These are phyloP conservation scores for Artemisia argyi DNA, from an alignment of 129 eudicot genomes.

Conservation along the genomic window DNA sequence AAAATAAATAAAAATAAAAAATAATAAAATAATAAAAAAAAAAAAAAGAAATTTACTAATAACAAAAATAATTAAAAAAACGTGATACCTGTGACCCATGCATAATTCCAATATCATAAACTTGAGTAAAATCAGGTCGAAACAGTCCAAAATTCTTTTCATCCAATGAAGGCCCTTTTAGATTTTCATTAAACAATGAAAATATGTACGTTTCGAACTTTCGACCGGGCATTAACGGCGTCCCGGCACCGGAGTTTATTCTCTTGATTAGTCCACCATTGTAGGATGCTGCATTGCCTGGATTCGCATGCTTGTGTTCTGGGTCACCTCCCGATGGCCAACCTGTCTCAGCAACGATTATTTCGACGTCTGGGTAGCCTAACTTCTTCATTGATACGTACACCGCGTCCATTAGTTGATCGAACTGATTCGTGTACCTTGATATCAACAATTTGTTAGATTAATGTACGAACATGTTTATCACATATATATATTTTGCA, in stretches of 20 bases:
- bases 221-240: constrained; percentile 85
- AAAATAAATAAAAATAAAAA: too few relatives aligned
- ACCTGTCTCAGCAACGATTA: constrained; percentile 85
- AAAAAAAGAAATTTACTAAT: neutral
- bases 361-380: constrained; percentile 73
- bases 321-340: constrained; percentile 84
- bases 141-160: constrained; percentile 85
- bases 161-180: constrained; percentile 70
- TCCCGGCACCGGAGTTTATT: constrained; percentile 51
- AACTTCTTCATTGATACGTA: constrained; percentile 64
- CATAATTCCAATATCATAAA: constrained; percentile 72
- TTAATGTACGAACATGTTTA: neutral
- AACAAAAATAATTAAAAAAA: neutral
- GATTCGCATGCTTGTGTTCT: constrained; percentile 45
- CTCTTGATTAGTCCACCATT: constrained; percentile 65
- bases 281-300: constrained; percentile 63
- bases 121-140: constrained; percentile 74
- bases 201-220: constrained; percentile 82
- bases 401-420: constrained; percentile 65
- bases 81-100: constrained; percentile 32
- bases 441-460: neutral
- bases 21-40: too few relatives aligned
- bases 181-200: constrained; percentile 74
- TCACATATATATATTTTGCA: neutral
- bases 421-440: constrained; percentile 74